Evolutionary conservation across 2,329 filamentous ascomycete genomes (phyloP), one percentile per base, ranked within the genome.

Genomic region (Phaeoacremonium minimum): DNA sequence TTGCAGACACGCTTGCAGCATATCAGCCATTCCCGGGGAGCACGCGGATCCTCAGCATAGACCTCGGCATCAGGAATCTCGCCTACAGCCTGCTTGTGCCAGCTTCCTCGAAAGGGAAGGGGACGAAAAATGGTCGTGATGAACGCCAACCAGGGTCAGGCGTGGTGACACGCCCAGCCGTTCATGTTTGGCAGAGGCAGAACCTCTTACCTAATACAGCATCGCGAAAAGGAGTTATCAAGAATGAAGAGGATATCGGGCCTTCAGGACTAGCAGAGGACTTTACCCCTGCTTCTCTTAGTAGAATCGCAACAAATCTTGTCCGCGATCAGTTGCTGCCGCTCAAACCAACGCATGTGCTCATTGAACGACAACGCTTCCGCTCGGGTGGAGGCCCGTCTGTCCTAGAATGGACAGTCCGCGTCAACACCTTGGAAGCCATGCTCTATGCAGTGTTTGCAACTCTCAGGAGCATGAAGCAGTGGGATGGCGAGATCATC

Each of bases 31-130:
- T 48, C n/a, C 14, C 44, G 16, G 4, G 53, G 38, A 22, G 43
- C 50, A 40, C 66, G 47, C 70, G 80, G 30, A 69, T 93, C 16
- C 58, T 93, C 20, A 90, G 85, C 53, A 83, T 94, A 43, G 87
- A 94, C 56, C 84, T 93, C 77, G 87, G 87, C 4, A 85, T 94
- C 46, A 79, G 78, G 30, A 94, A 94, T 55, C 66, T 94, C 4
- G 87, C 86, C 2, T 87, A 80, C 54, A 85, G 84, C 45, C 69
- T 87, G 42, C 57, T 86, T 18, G 46, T 50, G 4, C 50, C 43
- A 9, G 19, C 13, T 12, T 7, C 36, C 28, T 15, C 29, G 11
- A 15, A 33, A 19, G 30, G 18, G 14, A 22, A n/a, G 7, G 9
- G 12, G 13, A n/a, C 26, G 12, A 19, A 22, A 6, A 18, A 31